Base-by-base conservation (phyloP, 192 early-diverging fungal species). In the Umbelopsis ramanniana region DNA sequence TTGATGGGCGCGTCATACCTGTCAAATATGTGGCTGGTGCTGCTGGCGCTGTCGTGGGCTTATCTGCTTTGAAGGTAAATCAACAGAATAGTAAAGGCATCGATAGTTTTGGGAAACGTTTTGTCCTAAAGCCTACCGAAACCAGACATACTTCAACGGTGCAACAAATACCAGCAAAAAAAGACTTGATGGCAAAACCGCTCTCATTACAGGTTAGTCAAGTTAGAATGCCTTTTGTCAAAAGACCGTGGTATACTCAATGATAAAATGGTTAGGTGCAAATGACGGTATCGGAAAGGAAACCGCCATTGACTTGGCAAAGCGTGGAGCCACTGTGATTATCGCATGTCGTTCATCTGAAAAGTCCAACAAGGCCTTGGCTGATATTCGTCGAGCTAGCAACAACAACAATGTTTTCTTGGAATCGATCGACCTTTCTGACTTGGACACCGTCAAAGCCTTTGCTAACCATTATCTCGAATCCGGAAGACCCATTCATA, bases 251-350 rank as follows among this genome's bases (percentile, higher is more conserved):
- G 0, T 50, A 50, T 50, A n/a, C 48, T n/a, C 6, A n/a, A 21
- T 2, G 6, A 50, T 17, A 0, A n/a, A 1, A 50, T 50, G 48
- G 29, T 29, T 24, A 73, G 72, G 72, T 19, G 72, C 72, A 35
- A 73, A 67, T 15, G 66, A 48, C 52, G 72, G 72, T 50, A 73
- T 73, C 12, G 72, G 72, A 6, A 67, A 67, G 43, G 48, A 66
- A 52, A 67, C 63, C 5, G 72, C 72, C 12, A 73, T 73, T 40
- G 72, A 66, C 21, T 67, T 73, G 23, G 72, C 74, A n/a, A 70
- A 76, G 46, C 48, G 55, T 23, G 35, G 69, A 43, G 74, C 74
- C 22, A 70, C 74, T 6, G 69, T 76, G 22, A 76, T 80, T 22
- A 63, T 72, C 46, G 71, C 66, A 4, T 69, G 70, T 17, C 70